Conservation (phyloP, 495 filamentous ascomycete species). For the Aspergillus leporis region DNA sequence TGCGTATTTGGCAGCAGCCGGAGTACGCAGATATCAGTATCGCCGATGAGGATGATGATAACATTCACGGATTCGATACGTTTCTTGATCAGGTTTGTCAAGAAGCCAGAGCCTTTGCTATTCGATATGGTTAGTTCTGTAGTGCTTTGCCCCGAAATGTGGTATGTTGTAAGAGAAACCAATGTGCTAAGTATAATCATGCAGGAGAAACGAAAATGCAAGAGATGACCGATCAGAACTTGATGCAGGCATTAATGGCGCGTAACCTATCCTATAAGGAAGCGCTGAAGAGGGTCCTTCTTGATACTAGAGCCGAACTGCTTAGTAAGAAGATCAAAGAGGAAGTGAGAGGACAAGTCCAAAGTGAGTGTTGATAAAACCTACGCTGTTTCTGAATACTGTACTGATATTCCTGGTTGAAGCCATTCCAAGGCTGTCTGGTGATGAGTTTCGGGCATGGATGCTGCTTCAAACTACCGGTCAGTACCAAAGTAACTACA, state of each 20-base stretch:
- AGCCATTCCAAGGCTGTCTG: conserved; percentile 10
- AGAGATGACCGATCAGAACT: neutral
- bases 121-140: conserved; percentile 14
- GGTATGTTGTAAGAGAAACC: neutral
- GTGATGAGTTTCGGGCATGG: conserved; percentile 15
- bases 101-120: conserved; percentile 25
- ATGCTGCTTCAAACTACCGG: conserved; percentile 26
- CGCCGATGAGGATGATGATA: conserved; percentile 19
- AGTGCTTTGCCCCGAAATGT: too few species aligned
- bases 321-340: neutral
- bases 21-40: conserved; percentile 16
- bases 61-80: conserved; percentile 33
- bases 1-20: conserved; percentile 25
- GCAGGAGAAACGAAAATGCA: conserved; percentile 2
- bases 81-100: conserved; percentile 35
- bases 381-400: neutral
- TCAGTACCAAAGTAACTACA: neutral
- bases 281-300: neutral
- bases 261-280: conserved; percentile 3
- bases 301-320: conserved; percentile 1
- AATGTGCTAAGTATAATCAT: neutral
- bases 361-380: neutral
- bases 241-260: neutral
- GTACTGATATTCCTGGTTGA: neutral
- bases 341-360: conserved; percentile 3